A percentile compares a stretch with the other conserved stretches of the same genome.
Evolutionary conservation across 192 early-diverging fungal species (phyloP).

Genomic region (Coemansia sp.): DNA sequence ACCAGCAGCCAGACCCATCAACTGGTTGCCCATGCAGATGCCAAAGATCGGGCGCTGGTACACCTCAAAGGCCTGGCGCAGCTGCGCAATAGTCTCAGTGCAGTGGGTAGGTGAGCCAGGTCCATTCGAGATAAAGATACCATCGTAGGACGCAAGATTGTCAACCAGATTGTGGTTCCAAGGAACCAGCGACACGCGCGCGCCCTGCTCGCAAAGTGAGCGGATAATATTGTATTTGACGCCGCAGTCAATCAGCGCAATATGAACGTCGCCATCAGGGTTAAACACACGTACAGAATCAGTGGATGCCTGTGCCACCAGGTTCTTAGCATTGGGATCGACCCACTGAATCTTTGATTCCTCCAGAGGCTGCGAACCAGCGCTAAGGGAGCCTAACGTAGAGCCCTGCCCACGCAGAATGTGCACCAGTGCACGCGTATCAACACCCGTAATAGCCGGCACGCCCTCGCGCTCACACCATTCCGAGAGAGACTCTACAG

Average conservation of each 20-base stretch:
- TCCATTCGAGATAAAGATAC: slow-evolving; percentile 90
- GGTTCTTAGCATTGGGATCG: slow-evolving; percentile 75
- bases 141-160: slow-evolving; percentile 70
- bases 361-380: slow-evolving; percentile 52
- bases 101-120: slow-evolving; percentile 78
- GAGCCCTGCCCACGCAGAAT: slow-evolving; percentile 82
- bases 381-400: slow-evolving; percentile 74
- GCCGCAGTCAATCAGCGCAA: slow-evolving; percentile 85
- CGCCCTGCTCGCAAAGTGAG: slow-evolving; percentile 75
- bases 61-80: slow-evolving; percentile 60
- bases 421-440: slow-evolving; percentile 87
- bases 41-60: slow-evolving; percentile 86
- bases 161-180: slow-evolving; percentile 76
- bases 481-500: slow-evolving; percentile 81
- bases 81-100: slow-evolving; percentile 66
- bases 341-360: slow-evolving; percentile 51
- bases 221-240: slow-evolving; percentile 93
- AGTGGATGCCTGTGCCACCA: slow-evolving; percentile 80
- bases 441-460: slow-evolving; percentile 86
- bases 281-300: slow-evolving; percentile 70
- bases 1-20: slow-evolving; percentile 89
- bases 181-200: slow-evolving; percentile 81
- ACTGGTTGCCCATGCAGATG: slow-evolving; percentile 95
- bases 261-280: slow-evolving; percentile 71
- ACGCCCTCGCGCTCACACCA: slow-evolving; percentile 85